Percentiles rank a stretch among this genome's conserved stretches.
Evolutionary conservation across 208 protist genomes (phyloP).

Genomic region (Trypanosomatidae sp.): DNA sequence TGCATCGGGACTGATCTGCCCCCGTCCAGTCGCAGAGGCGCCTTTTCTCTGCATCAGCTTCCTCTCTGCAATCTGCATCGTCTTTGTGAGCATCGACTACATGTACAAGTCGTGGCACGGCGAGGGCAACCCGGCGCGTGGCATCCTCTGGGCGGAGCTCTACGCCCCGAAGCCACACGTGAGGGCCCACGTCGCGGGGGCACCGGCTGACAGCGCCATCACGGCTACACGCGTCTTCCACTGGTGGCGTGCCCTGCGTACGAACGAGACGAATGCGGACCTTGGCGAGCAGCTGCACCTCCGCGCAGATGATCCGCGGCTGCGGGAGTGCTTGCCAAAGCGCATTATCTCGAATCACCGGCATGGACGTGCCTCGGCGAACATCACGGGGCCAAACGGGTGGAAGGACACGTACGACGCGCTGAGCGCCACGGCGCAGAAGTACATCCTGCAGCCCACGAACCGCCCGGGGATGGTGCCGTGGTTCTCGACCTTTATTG

Average conservation of each 20-base stretch:
- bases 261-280: background rate
- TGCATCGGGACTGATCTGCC: constrained; percentile 12
- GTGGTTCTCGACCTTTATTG: constrained; percentile 82
- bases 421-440: background rate
- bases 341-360: background rate
- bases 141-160: constrained; percentile 68
- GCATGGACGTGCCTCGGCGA: background rate
- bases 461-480: constrained; percentile 81
- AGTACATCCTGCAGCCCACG: constrained; percentile 36
- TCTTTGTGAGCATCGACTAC: constrained; percentile 69
- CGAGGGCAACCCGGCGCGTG: constrained; percentile 64
- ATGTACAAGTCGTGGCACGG: constrained; percentile 48
- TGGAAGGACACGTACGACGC: constrained; percentile 22
- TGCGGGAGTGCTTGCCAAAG: constrained; percentile 8
- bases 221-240: constrained; percentile 1
- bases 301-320: constrained; percentile 14
- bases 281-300: constrained; percentile 7
- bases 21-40: constrained; percentile 7
- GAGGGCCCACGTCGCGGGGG: background rate
- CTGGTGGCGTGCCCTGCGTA: constrained; percentile 6
- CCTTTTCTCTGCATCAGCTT: constrained; percentile 38
- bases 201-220: background rate
- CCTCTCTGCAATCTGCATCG: constrained; percentile 39
- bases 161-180: constrained; percentile 39
- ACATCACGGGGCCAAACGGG: too few relatives aligned